Conservation (phyloP, 768 basidiomycete genomes). For the Boletellus ananiceps region DNA sequence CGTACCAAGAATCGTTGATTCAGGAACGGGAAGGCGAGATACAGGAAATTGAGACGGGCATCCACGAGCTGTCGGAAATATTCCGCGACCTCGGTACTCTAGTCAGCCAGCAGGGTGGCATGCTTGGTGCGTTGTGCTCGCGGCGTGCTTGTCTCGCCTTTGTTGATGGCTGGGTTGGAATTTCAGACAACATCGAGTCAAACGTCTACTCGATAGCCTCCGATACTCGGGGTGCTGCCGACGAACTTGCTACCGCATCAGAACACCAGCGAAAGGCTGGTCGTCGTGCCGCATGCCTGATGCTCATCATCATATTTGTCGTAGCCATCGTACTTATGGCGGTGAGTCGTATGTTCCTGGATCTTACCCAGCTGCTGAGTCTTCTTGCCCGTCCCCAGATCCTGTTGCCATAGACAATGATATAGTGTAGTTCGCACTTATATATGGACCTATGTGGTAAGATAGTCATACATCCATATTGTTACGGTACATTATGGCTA, state of each 20-base stretch:
- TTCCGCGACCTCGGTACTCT: conserved; percentile 94
- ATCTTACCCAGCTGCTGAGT: background rate
- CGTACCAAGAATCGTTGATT: conserved; percentile 86
- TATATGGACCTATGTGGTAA: conserved; percentile 7
- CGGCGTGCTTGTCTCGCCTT: background rate
- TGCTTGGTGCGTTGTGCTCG: conserved; percentile 69
- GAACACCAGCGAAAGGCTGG: conserved; percentile 96
- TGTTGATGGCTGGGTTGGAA: background rate
- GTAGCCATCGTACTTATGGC: conserved; percentile 86
- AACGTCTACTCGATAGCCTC: conserved; percentile 85
- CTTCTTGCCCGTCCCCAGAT: conserved; percentile 9
- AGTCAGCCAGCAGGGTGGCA: conserved; percentile 89
- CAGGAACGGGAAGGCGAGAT: conserved; percentile 90
- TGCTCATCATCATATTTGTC: conserved; percentile 84
- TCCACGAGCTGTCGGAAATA: conserved; percentile 93
- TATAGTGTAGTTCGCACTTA: background rate
- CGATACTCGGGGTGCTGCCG: conserved; percentile 77
- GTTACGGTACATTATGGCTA: conserved; percentile 4
- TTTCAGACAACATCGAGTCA: conserved; percentile 86
- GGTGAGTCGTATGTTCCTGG: conserved; percentile 48
- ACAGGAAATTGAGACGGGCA: conserved; percentile 93
- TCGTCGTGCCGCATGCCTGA: conserved; percentile 80
- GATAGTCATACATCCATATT: background rate
- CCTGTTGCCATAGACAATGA: conserved; percentile 20
- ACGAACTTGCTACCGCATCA: conserved; percentile 83